Evolutionary conservation across 106 monocot species (phyloP), one percentile per base, ranked within the genome.

Genomic region (Amphibolis antarctica): DNA sequence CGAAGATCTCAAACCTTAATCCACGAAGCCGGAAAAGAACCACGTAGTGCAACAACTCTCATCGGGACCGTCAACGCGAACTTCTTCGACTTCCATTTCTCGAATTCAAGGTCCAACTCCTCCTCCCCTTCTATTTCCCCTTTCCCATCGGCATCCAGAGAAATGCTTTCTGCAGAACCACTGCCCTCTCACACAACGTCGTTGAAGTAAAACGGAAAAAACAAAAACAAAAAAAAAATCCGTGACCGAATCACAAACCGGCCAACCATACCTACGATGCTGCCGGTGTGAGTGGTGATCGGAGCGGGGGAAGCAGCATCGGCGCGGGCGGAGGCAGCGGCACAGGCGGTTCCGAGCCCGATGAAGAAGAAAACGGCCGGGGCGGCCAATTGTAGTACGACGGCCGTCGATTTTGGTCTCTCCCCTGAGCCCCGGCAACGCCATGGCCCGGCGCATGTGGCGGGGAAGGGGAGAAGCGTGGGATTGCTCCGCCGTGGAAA

Each of bases 11-110:
- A 64, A 59, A 88, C 96, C 87, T 98, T 98, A 23, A 90, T 73
- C 96, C 96, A 98, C n/a, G 90, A 76, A 31, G 96, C 79, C 17
- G 96, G 96, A 21, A 87, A 59, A 0, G 96, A 98, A 12, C 78
- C 78, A 24, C 75, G 84, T 18, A 91, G 84, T 0, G 87, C 84
- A 24, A 98, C 79, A 42, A 98, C 75, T 46, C 80, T 79, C 9
- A 98, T 62, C 29, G 96, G 96, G 12, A 98, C 96, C 23, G 86
- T 90, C 43, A 90, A 67, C 0, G 84, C 76, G 53, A 78, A 98
- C 7, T 74, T 90, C 76, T 90, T 98, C 13, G 76, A 72, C 72
- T 98, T 98, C 78, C 79, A 98, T 22, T 62, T 66, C 71, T 91
- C 87, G 55, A 98, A 73, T 52, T 77, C 85, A 18, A 62, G 54